Evolutionary conservation across 495 filamentous ascomycete species (phyloP).

Genomic region (Aspergillus kassunensis): DNA sequence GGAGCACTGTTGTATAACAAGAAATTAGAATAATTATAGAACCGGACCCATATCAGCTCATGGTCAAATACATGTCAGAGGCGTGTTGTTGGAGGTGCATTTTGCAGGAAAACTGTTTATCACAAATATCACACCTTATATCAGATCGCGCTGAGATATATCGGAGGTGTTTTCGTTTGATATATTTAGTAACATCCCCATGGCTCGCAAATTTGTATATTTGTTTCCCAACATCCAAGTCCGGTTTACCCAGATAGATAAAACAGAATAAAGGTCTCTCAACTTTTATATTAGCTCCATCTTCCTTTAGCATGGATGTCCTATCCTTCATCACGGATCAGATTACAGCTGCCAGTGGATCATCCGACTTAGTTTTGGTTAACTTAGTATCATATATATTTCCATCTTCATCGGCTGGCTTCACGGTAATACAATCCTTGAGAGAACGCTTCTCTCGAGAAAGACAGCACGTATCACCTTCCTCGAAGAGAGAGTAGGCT

Average conservation of each 20-base stretch:
- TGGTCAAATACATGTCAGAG: conserved; percentile 18
- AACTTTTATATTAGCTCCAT: too few species aligned
- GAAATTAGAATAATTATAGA: too few species aligned
- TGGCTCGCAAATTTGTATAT: conserved; percentile 27
- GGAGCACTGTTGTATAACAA: too few species aligned
- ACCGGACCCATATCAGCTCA: conserved; percentile 9
- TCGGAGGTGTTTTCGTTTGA: conserved; percentile 36
- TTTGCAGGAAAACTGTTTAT: conserved; percentile 17
- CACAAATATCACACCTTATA: conserved; percentile 20
- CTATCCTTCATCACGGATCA: conserved; percentile 27
- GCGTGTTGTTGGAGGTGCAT: conserved; percentile 22
- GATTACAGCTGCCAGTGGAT: conserved; percentile 20
- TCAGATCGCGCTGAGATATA: conserved; percentile 17
- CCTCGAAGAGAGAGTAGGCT: conserved; percentile 31
- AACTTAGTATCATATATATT: conserved; percentile 1
- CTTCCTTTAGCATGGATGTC: too few species aligned
- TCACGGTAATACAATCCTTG: not conserved
- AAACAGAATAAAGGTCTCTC: conserved; percentile 37
- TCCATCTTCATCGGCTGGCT: not conserved
- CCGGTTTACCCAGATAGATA: conserved; percentile 33
- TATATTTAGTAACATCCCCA: conserved; percentile 38
- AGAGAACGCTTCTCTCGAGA: conserved; percentile 22
- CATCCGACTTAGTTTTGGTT: conserved; percentile 15
- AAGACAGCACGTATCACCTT: conserved; percentile 23
- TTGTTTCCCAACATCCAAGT: conserved; percentile 24